Conservation (phyloP, 2,329 filamentous ascomycete genomes). For the Talaromyces sp. region DNA sequence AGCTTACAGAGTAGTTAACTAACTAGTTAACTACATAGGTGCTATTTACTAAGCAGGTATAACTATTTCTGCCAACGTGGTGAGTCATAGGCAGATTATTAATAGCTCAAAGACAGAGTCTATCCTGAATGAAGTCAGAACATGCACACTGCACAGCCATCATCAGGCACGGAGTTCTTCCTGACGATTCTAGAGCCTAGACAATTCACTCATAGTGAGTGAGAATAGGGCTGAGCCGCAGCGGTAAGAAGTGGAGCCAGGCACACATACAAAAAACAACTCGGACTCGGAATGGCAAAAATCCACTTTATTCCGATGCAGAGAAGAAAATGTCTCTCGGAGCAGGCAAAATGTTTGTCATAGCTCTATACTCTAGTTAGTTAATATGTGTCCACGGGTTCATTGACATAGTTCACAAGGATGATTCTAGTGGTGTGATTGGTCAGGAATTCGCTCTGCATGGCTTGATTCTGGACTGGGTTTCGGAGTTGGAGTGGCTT, state of each 20-base stretch:
- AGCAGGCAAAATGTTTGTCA: not conserved
- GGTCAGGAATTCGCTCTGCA: not conserved
- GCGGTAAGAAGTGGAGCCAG: not conserved
- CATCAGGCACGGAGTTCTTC: too few relatives aligned
- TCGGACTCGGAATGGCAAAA: not conserved
- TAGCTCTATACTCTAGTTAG: not conserved
- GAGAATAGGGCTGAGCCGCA: not conserved
- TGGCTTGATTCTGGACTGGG: not conserved
- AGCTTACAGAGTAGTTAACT: too few relatives aligned
- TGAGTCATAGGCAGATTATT: too few relatives aligned
- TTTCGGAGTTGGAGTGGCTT: slow-evolving; percentile 5
- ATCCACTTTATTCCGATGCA: not conserved
- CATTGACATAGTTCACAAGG: not conserved
- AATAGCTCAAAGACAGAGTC: too few relatives aligned
- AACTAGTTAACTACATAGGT: too few relatives aligned
- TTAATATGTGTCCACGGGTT: too few relatives aligned
- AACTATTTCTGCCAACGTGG: too few relatives aligned
- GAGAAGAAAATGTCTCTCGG: not conserved
- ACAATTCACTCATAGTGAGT: not conserved
- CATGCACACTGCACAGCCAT: too few relatives aligned
- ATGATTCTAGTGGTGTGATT: not conserved
- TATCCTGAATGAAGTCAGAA: too few relatives aligned
- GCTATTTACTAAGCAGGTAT: too few relatives aligned
- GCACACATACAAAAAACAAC: not conserved
- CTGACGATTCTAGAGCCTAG: too few relatives aligned